These are phyloP conservation scores for Huntiella abstrusa DNA, from an alignment of 2,329 filamentous ascomycete genomes.

Conservation along the genomic window DNA sequence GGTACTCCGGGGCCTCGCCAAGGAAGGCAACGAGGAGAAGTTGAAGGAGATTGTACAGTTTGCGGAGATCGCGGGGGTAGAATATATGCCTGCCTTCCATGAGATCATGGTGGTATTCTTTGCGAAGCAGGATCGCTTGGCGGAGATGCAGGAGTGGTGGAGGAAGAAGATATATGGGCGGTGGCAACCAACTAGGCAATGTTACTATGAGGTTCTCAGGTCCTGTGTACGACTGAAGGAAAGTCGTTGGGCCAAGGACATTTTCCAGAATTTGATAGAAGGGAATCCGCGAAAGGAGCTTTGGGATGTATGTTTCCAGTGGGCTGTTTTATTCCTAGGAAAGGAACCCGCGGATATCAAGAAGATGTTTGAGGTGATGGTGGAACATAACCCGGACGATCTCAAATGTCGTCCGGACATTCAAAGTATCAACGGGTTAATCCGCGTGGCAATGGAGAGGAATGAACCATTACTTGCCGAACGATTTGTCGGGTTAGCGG, in stretches of 20 bases:
- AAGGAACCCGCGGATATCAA: conserved; percentile 54
- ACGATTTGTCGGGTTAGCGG: conserved; percentile 48
- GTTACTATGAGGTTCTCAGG: conserved; percentile 36
- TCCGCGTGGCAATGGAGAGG: conserved; percentile 52
- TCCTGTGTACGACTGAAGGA: conserved; percentile 42
- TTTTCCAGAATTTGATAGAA: conserved; percentile 36
- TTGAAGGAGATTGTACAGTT: conserved; percentile 36
- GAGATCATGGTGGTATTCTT: conserved; percentile 43
- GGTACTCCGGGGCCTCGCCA: conserved; percentile 42
- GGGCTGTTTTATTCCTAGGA: conserved; percentile 50
- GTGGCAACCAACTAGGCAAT: conserved; percentile 23
- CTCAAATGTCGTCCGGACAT: conserved; percentile 39
- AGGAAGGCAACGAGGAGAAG: conserved; percentile 37
- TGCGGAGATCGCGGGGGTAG: conserved; percentile 27
- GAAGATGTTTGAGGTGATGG: conserved; percentile 52
- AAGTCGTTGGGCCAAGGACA: conserved; percentile 39
- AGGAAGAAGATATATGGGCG: conserved; percentile 28
- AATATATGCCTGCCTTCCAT: conserved; percentile 28
- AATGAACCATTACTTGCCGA: conserved; percentile 55
- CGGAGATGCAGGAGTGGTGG: conserved; percentile 52
- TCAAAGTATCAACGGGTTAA: conserved; percentile 55
- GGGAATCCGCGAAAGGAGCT: conserved; percentile 30
- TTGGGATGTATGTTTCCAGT: conserved; percentile 59
- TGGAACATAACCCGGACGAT: conserved; percentile 27
- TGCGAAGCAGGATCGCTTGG: conserved; percentile 34